Conservation (phyloP, 768 basidiomycete genomes). For the Podaxis sp. region DNA sequence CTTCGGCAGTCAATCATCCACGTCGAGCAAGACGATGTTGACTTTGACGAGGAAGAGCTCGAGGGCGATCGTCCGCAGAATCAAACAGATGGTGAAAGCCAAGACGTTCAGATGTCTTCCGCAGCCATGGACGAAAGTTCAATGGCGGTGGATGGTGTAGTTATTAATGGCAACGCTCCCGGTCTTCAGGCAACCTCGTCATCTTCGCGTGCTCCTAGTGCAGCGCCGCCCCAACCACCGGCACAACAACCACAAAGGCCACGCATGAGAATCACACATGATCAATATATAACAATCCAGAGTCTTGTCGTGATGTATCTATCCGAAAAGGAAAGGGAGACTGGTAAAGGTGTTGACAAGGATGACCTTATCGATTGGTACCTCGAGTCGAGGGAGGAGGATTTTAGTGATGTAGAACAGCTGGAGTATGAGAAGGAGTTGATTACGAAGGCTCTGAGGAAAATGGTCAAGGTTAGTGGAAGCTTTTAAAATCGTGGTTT, state of each 20-base stretch:
- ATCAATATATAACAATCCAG: slow-evolving; percentile 90
- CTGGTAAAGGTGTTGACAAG: slow-evolving; percentile 75
- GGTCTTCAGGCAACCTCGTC: slow-evolving; percentile 28
- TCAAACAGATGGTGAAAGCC: slow-evolving; percentile 34
- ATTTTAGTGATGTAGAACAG: slow-evolving; percentile 81
- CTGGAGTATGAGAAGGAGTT: slow-evolving; percentile 90
- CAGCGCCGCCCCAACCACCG: slow-evolving; percentile 29
- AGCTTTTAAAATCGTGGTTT: neutral
- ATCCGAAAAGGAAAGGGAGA: slow-evolving; percentile 71
- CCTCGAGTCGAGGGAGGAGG: slow-evolving; percentile 83
- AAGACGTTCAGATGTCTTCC: slow-evolving; percentile 62
- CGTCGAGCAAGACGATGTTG: slow-evolving; percentile 98
- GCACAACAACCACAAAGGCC: slow-evolving; percentile 47
- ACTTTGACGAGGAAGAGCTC: slow-evolving; percentile 91
- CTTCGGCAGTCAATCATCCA: slow-evolving; percentile 98
- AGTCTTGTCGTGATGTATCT: slow-evolving; percentile 86
- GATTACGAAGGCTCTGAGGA: slow-evolving; percentile 83
- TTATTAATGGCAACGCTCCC: slow-evolving; percentile 27
- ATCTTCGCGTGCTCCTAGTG: slow-evolving; percentile 39
- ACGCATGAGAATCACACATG: slow-evolving; percentile 93
- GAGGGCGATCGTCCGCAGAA: slow-evolving; percentile 51
- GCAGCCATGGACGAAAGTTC: slow-evolving; percentile 59
- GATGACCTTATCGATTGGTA: slow-evolving; percentile 98
- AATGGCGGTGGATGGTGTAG: slow-evolving; percentile 32
- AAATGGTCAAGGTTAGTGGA: slow-evolving; percentile 80